Evolutionary conservation across 768 basidiomycete species (phyloP).

Genomic region (Mycena maculata): DNA sequence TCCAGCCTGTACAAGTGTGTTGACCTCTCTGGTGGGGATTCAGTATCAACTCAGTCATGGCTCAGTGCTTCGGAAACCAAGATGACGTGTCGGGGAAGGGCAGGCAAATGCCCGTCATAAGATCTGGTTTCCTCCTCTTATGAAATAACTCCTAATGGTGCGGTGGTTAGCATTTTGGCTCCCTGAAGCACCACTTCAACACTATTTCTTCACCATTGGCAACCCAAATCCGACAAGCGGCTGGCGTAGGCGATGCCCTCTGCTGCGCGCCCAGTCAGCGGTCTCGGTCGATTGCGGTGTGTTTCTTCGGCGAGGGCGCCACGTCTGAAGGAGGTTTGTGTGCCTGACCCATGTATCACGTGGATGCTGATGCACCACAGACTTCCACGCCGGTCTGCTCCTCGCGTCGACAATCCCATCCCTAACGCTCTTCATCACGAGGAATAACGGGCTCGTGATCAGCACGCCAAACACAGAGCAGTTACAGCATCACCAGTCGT

Average conservation of each 20-base stretch:
- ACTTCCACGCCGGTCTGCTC: conserved; percentile 93
- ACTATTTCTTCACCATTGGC: conserved; percentile 94
- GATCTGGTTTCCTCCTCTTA: conserved; percentile 31
- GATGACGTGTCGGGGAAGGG: conserved; percentile 87
- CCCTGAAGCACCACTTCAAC: conserved; percentile 86
- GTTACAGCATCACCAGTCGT: too few species aligned
- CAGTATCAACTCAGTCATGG: conserved; percentile 83
- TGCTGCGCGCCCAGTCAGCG: conserved; percentile 80
- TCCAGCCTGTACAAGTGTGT: neutral
- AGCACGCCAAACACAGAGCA: conserved; percentile 92
- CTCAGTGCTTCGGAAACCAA: conserved; percentile 90
- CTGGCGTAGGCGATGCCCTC: conserved; percentile 91
- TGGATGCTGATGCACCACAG: conserved; percentile 46
- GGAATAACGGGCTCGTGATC: conserved; percentile 95
- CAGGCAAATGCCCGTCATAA: conserved; percentile 93
- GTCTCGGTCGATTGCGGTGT: too few species aligned
- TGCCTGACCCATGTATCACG: neutral
- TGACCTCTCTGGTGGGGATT: conserved; percentile 92
- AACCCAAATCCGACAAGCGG: conserved; percentile 95
- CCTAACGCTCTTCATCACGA: conserved; percentile 78
- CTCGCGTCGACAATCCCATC: conserved; percentile 82
- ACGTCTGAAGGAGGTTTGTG: conserved; percentile 84
- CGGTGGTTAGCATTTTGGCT: conserved; percentile 80
- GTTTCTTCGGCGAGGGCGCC: too few species aligned
- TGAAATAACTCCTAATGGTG: conserved; percentile 28